phyloP scores from a whole-genome alignment of 106 monocot genomes.

The Dioscorea dumetorum region DNA sequence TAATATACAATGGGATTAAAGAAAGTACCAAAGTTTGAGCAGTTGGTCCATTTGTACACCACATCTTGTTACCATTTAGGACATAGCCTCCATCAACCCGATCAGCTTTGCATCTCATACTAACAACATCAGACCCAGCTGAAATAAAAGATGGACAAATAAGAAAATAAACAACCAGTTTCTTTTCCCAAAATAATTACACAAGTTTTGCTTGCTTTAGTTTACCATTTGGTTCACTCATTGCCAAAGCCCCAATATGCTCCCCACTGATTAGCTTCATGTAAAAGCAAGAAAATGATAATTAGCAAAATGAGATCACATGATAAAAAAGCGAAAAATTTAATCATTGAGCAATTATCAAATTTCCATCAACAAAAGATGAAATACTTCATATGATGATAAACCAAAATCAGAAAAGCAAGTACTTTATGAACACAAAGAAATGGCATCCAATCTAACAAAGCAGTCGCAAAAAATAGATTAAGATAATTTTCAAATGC shows the following conservation, averaged over 20 bases:
- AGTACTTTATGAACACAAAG: neutral
- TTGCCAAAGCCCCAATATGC: slow-evolving; percentile 96
- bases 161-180: neutral
- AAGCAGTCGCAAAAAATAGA: neutral
- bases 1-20: neutral
- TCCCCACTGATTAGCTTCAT: slow-evolving; percentile 96
- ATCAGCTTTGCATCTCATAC: slow-evolving; percentile 99
- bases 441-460: neutral
- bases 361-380: no score
- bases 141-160: slow-evolving; percentile 11
- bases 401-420: neutral
- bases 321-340: neutral
- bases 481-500: neutral
- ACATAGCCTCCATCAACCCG: slow-evolving; percentile 86
- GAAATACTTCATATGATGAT: no score
- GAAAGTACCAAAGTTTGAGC: slow-evolving; percentile 82
- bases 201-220: neutral
- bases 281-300: slow-evolving; percentile 15
- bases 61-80: slow-evolving; percentile 97
- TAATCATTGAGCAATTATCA: neutral
- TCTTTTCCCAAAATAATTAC: neutral
- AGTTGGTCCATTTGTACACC: slow-evolving; percentile 94
- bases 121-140: slow-evolving; percentile 99
- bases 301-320: slow-evolving; percentile 9
- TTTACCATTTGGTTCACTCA: slow-evolving; percentile 99